A percentile compares a stretch with the other conserved stretches of the same genome.
These are phyloP conservation scores for Dimocarpus longan DNA, from an alignment of 345 rosid species.

Conservation along the genomic window DNA sequence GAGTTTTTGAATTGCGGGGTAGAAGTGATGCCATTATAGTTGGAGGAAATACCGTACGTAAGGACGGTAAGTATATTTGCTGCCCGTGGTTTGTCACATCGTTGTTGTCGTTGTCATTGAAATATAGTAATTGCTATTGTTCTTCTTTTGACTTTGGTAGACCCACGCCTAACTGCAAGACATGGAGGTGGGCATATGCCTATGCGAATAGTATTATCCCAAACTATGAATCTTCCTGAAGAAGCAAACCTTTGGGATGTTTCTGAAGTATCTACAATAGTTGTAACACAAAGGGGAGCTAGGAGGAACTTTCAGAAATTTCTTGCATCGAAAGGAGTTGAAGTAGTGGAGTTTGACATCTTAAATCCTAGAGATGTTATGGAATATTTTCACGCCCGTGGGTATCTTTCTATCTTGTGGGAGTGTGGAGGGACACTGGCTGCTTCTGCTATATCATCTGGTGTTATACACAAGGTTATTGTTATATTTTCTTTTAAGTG, in stretches of 20 bases:
- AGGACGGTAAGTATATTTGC: slow-evolving; percentile 60
- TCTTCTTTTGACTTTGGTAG: slow-evolving; percentile 36
- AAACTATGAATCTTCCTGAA: slow-evolving; percentile 82
- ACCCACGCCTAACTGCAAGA: slow-evolving; percentile 87
- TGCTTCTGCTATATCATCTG: slow-evolving; percentile 88
- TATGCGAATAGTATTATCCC: slow-evolving; percentile 78
- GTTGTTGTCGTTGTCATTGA: not conserved
- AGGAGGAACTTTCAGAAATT: slow-evolving; percentile 79
- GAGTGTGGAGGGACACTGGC: slow-evolving; percentile 93
- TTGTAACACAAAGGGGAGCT: slow-evolving; percentile 91
- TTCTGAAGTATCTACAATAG: slow-evolving; percentile 79
- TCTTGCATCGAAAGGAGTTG: slow-evolving; percentile 88
- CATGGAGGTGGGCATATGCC: slow-evolving; percentile 92
- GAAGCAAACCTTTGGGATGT: slow-evolving; percentile 91
- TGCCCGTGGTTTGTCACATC: not conserved
- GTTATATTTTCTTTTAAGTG: not conserved
- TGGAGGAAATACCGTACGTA: slow-evolving; percentile 90
- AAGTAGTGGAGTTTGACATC: slow-evolving; percentile 95
- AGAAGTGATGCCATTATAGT: slow-evolving; percentile 88
- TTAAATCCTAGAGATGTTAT: slow-evolving; percentile 89
- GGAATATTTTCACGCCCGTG: slow-evolving; percentile 92
- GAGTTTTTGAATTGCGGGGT: slow-evolving; percentile 84
- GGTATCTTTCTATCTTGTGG: slow-evolving; percentile 93
- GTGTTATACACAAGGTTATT: slow-evolving; percentile 88
- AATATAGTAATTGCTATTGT: not conserved